These are phyloP conservation scores for Apiospora marii DNA, from an alignment of 2,329 filamentous ascomycete species.

Conservation along the genomic window DNA sequence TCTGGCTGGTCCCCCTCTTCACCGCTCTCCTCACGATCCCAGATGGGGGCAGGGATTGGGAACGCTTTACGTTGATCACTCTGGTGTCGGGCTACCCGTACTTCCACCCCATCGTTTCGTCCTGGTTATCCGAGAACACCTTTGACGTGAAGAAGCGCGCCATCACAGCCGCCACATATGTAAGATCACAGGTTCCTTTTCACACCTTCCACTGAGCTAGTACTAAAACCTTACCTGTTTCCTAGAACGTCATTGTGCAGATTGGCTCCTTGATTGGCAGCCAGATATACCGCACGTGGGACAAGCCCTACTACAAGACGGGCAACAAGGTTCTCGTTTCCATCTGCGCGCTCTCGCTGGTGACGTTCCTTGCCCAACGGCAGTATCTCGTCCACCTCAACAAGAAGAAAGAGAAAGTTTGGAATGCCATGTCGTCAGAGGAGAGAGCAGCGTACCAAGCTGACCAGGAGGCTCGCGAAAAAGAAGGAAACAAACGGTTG, in stretches of 20 bases:
- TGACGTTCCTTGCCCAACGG: slow-evolving; percentile 58
- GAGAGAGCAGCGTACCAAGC: slow-evolving; percentile 55
- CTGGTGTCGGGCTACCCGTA: slow-evolving; percentile 65
- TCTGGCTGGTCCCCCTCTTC: slow-evolving; percentile 61
- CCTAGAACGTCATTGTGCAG: slow-evolving; percentile 54
- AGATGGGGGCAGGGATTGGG: slow-evolving; percentile 57
- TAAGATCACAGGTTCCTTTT: not conserved
- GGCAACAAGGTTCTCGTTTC: slow-evolving; percentile 66
- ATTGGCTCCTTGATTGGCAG: slow-evolving; percentile 51
- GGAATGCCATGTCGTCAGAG: slow-evolving; percentile 54
- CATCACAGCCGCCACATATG: slow-evolving; percentile 55
- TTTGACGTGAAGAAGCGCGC: slow-evolving; percentile 59
- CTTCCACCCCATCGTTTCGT: slow-evolving; percentile 61
- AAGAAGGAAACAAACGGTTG: slow-evolving; percentile 57
- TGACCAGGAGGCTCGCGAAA: slow-evolving; percentile 51
- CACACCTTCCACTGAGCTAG: not conserved
- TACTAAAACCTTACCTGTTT: not conserved
- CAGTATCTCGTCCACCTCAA: slow-evolving; percentile 54
- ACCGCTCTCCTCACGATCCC: slow-evolving; percentile 60
- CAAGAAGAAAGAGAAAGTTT: slow-evolving; percentile 54
- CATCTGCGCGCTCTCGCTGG: slow-evolving; percentile 56
- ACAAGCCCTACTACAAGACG: slow-evolving; percentile 62
- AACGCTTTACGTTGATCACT: slow-evolving; percentile 57
- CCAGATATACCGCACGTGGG: slow-evolving; percentile 59
- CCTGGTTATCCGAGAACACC: slow-evolving; percentile 59